Percentiles rank a stretch among this genome's conserved stretches.
Conservation (phyloP, 192 early-diverging fungal species). For the Linnemannia schmuckeri region DNA sequence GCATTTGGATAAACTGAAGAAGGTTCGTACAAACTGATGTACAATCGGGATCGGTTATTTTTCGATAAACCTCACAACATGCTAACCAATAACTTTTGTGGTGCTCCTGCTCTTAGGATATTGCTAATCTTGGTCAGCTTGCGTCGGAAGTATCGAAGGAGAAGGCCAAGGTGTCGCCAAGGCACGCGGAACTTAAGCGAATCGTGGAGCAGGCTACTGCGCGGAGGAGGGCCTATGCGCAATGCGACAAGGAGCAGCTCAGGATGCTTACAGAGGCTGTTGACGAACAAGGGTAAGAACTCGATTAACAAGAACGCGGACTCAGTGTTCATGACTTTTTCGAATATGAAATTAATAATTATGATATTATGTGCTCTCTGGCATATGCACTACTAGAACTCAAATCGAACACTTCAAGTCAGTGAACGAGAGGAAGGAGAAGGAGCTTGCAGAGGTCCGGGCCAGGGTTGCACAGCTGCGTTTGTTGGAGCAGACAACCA, state of each 20-base stretch:
- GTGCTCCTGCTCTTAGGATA: constrained; percentile 18
- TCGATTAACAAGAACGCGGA: not conserved
- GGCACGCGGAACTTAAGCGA: constrained; percentile 24
- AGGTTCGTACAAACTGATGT: constrained; percentile 12
- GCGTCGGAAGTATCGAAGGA: constrained; percentile 14
- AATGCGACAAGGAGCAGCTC: constrained; percentile 45
- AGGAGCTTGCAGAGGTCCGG: constrained; percentile 33
- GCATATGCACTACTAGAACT: not conserved
- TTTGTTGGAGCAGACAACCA: constrained; percentile 8
- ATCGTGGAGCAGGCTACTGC: constrained; percentile 26
- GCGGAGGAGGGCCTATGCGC: constrained; percentile 29
- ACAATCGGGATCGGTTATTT: not conserved
- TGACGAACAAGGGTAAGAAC: constrained; percentile 50
- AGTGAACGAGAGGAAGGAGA: constrained; percentile 24
- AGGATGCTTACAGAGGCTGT: constrained; percentile 44
- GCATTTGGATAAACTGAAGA: constrained; percentile 28
- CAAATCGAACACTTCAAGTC: constrained; percentile 46
- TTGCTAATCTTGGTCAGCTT: constrained; percentile 7
- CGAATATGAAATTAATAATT: not conserved
- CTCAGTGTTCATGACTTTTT: not conserved
- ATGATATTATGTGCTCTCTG: not conserved
- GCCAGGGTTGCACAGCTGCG: constrained; percentile 32
- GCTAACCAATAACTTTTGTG: not conserved
- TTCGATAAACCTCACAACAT: not conserved
- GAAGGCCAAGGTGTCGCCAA: constrained; percentile 18